phyloP scores from a whole-genome alignment of 331 rosid species.

The Phaseolus coccineus region DNA sequence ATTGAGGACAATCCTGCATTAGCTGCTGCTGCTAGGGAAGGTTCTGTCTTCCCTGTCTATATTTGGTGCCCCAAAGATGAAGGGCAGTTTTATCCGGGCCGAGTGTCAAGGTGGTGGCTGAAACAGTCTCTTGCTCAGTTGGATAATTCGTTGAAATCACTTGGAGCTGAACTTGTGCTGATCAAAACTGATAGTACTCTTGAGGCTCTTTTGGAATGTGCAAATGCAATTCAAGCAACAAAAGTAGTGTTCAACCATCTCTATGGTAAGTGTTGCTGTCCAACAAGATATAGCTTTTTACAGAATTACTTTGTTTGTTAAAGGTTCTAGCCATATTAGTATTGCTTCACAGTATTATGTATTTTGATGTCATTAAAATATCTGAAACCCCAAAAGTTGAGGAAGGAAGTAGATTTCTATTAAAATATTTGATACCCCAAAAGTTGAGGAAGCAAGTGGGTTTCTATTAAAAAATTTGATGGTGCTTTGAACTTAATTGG shows the following conservation, averaged over 20 bases:
- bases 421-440: too few relatives aligned
- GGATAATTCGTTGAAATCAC: constrained; percentile 70
- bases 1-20: constrained; percentile 90
- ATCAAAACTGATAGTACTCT: constrained; percentile 69
- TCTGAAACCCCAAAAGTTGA: constrained; percentile 11
- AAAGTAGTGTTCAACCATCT: constrained; percentile 79
- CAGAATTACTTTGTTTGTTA: constrained; percentile 10
- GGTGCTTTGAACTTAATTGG: neutral
- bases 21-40: constrained; percentile 81
- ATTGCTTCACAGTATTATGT: neutral
- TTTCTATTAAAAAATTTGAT: neutral
- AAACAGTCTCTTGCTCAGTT: constrained; percentile 76
- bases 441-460: neutral
- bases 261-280: constrained; percentile 59
- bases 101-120: constrained; percentile 92
- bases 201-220: constrained; percentile 67
- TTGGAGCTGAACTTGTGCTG: constrained; percentile 76
- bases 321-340: neutral
- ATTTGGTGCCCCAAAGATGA: constrained; percentile 90
- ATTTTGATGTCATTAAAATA: neutral
- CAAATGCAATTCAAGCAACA: constrained; percentile 66
- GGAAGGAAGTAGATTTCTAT: neutral
- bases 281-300: constrained; percentile 34
- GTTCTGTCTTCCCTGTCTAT: constrained; percentile 73
- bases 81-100: constrained; percentile 70